Base-by-base conservation (phyloP, 352 stramenopile genomes). In the Phytophthora rubi region DNA sequence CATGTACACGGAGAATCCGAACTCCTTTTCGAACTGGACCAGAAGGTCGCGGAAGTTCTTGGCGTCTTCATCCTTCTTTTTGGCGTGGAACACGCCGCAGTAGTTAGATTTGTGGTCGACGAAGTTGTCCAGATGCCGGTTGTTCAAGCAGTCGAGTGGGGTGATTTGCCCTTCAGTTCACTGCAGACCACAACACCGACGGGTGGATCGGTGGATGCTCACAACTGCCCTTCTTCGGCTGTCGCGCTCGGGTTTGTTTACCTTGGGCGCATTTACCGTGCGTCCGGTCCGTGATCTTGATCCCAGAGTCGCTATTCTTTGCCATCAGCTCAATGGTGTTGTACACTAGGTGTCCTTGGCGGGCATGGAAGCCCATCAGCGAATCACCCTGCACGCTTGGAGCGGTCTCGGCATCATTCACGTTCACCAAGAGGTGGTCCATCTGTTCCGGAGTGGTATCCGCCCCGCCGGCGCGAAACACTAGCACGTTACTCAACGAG, bases 91-190 rank as follows among this genome's bases (percentile, higher is more conserved):
- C 10, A 61, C n/a, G 2, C 26, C 3, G 18, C 45, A 52, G 23
- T 26, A 26, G 23, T 26, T 26, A 26, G 23, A 26, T 26, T 33
- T 21, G n/a, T 45, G 52, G 7, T 58, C 52, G 12, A 56, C 23
- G 12, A 56, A 35, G 12, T 42, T 42, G 10, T 30, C 32, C 10
- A 58, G 26, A 58, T 30, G 47, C 4, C 52, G 52, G 13, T 58
- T 58, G 0, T 30, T 6, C 9, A 18, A 7, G 9, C 13, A 30
- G 16, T 58, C 15, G 13, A 28, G 16, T 28, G 52, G 30, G 6
- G 52, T 58, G 32, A 58, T 58, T 16, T 32, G 52, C 3, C 51
- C 51, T 56, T 56, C 12, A 56, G 30, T 2, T 56, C 51, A 3
- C 28, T 45, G 52, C 30, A 42, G n/a, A 44, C 47, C 9, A 44